A percentile compares a stretch with the other conserved stretches of the same genome.
Evolutionary conservation across 441 rosid species (phyloP).

Genomic region (Erodium chrysanthum): DNA sequence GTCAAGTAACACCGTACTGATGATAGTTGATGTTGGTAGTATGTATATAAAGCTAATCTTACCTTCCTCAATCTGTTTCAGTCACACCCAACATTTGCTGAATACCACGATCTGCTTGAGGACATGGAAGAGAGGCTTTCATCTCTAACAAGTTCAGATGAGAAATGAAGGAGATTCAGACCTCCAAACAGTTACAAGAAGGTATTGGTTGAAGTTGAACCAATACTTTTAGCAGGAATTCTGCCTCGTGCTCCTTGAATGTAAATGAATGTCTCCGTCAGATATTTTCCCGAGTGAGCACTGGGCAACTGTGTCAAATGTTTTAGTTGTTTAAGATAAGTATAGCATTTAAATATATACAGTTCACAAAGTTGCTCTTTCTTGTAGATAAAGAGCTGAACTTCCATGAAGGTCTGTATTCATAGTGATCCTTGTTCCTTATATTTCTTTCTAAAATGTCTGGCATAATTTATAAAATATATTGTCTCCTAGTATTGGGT

Average conservation of each 20-base stretch:
- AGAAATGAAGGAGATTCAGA: conserved; percentile 22
- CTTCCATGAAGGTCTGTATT: neutral
- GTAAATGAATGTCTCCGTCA: neutral
- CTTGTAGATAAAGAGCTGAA: conserved; percentile 30
- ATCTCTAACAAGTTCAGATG: conserved; percentile 25
- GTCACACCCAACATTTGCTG: conserved; percentile 60
- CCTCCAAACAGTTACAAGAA: neutral
- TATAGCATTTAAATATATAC: neutral
- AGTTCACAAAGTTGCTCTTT: conserved; percentile 10
- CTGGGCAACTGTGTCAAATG: conserved; percentile 2
- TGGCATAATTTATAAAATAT: no score
- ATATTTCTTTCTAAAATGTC: no score
- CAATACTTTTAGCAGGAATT: neutral
- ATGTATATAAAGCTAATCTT: conserved; percentile 4
- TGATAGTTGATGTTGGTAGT: neutral
- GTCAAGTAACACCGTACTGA: conserved; percentile 8
- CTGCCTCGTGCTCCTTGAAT: neutral
- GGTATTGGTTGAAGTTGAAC: neutral
- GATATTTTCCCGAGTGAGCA: neutral
- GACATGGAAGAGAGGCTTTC: conserved; percentile 57
- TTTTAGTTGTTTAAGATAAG: neutral
- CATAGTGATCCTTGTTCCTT: neutral
- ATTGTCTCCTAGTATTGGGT: no score
- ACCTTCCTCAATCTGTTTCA: conserved; percentile 24
- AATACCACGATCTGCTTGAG: conserved; percentile 68